Percentiles rank a stretch among this genome's conserved stretches.
These are phyloP conservation scores for Phtheirospermum japonicum DNA, from an alignment of 257 asterid species.

Conservation along the genomic window DNA sequence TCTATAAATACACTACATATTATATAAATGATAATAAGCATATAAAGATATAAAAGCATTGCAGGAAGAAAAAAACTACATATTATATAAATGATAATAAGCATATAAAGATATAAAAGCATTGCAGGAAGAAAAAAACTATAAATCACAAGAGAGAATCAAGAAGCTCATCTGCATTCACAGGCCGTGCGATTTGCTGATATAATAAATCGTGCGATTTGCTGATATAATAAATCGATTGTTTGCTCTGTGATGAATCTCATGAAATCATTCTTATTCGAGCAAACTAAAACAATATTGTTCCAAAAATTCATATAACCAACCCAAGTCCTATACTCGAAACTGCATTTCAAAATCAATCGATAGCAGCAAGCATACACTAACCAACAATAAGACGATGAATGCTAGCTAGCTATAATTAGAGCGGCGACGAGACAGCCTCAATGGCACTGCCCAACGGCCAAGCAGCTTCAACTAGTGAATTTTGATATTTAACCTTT, in stretches of 20 bases:
- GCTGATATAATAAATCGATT: background rate
- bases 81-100: no score
- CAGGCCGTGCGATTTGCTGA: background rate
- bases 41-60: no score
- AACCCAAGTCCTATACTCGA: background rate
- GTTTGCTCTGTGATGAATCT: background rate
- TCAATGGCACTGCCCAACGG: slow-evolving; percentile 85
- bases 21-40: no score
- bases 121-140: no score
- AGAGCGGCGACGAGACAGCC: slow-evolving; percentile 48
- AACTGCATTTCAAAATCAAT: background rate
- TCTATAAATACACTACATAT: no score
- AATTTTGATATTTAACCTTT: slow-evolving; percentile 52
- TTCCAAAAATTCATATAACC: slow-evolving; percentile 7
- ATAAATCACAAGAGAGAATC: no score
- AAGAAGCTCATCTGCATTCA: no score
- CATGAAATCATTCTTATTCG: background rate
- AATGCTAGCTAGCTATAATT: background rate
- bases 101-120: no score
- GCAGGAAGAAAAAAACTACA: no score
- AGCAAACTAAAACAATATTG: slow-evolving; percentile 1
- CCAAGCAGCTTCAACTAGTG: slow-evolving; percentile 79
- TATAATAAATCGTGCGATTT: background rate
- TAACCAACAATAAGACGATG: background rate
- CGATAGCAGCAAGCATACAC: slow-evolving; percentile 3